phyloP scores from a whole-genome alignment of 164 flowering plant genomes.

The Malania oleifera region DNA sequence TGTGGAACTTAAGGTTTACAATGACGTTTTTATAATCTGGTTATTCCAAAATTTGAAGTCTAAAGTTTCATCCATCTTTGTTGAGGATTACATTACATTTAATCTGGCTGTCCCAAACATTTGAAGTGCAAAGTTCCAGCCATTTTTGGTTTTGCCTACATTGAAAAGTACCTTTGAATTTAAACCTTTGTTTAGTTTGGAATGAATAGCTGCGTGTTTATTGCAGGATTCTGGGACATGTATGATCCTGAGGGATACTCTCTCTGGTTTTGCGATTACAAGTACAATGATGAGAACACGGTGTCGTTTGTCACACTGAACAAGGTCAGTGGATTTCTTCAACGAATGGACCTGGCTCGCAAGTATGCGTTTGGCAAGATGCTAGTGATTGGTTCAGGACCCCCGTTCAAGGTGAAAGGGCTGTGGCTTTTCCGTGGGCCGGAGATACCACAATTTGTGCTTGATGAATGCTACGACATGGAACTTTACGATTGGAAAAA shows the following conservation, averaged over 20 bases:
- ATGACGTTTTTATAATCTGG: no score
- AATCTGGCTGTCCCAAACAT: no score
- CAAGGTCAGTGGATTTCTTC: constrained; percentile 60
- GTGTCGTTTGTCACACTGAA: constrained; percentile 88
- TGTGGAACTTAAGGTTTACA: no score
- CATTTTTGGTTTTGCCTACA: no score
- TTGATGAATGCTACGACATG: constrained; percentile 91
- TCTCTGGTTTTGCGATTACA: constrained; percentile 66
- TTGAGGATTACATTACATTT: no score
- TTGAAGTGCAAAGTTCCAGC: no score
- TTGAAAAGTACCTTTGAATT: no score
- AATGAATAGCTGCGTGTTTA: background rate
- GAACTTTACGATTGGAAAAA: constrained; percentile 81
- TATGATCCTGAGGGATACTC: constrained; percentile 92
- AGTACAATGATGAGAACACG: constrained; percentile 75
- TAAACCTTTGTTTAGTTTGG: no score
- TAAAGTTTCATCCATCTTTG: no score
- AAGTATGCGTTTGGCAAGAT: constrained; percentile 96
- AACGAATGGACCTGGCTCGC: constrained; percentile 85
- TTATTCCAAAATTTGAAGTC: no score
- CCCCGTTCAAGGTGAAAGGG: constrained; percentile 90
- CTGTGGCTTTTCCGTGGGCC: constrained; percentile 94
- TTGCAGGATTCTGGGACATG: constrained; percentile 99
- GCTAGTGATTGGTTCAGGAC: constrained; percentile 65
- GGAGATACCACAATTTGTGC: constrained; percentile 71